Base-by-base conservation (phyloP, 257 asterid species). In the Fraxinus excelsior region DNA sequence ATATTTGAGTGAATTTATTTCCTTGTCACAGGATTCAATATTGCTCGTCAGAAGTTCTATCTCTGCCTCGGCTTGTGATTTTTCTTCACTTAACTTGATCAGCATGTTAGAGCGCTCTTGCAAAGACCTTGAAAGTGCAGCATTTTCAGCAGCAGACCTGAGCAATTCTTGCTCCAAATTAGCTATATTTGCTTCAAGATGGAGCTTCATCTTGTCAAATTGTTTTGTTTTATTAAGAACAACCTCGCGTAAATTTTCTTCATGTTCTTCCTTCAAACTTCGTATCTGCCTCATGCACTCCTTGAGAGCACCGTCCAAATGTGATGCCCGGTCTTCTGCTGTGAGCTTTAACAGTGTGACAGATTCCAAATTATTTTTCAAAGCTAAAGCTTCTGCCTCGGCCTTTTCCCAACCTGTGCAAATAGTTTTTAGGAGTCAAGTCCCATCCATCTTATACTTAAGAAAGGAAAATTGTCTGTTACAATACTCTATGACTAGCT, bases 351-450 rank as follows among this genome's bases (percentile, higher is more conserved):
- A 86, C 77, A 96, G 88, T 2, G 99, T 93, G 80, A 96, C 97
- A 10, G 99, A 93, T 83, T 96, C 98, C 67, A 96, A 88, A 80
- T 91, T 95, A 85, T 79, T 91, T 85, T 93, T 93, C 82, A 96
- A 80, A 40, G 94, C 82, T 14, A 94, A 89, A 6, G 99, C 92
- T 87, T 96, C 99, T n/a, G 97, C 93, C 87, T 96, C 98, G 10
- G 98, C 99, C 79, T 96, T 96, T 78, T 96, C 99, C 99, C 99
- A 96, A 82, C 99, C 99, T 96, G 94, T 23, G 68, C 18, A 86
- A 35, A 74, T 56, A 79, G 72, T 3, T 46, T 31, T 11, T 28
- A 65, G 60, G 76, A 73, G 40, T 75, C 34, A 66, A 83, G 78
- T 69, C 77, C 73, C 66, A 72, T 62, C 58, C 75, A 60, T 80